phyloP scores from a whole-genome alignment of 352 stramenopile species.

The Pythium oligandrum region DNA sequence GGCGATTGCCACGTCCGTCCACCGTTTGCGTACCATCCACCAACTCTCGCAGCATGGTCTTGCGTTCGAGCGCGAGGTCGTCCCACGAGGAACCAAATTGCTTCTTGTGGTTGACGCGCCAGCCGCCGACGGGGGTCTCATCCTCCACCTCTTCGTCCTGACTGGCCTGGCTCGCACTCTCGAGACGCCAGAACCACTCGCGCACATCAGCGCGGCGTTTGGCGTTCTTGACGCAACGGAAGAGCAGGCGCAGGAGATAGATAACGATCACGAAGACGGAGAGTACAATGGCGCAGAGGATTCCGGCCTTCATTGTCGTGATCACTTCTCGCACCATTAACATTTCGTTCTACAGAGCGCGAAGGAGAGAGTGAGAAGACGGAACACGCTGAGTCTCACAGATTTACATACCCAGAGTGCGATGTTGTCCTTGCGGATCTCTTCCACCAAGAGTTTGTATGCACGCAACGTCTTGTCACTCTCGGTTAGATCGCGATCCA shows the following conservation, averaged over 20 bases:
- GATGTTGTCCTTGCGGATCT: slow-evolving; percentile 20
- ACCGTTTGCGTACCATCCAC: slow-evolving; percentile 34
- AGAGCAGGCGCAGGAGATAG: slow-evolving; percentile 61
- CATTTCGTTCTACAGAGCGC: slow-evolving; percentile 56
- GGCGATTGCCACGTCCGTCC: slow-evolving; percentile 2
- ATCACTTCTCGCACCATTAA: slow-evolving; percentile 76
- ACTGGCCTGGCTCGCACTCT: slow-evolving; percentile 16
- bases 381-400: not conserved
- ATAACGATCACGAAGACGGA: slow-evolving; percentile 71
- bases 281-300: slow-evolving; percentile 64
- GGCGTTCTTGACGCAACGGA: slow-evolving; percentile 65
- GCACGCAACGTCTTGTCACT: slow-evolving; percentile 3
- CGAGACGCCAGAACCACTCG: slow-evolving; percentile 76
- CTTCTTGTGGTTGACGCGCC: slow-evolving; percentile 63
- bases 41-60: slow-evolving; percentile 68
- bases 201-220: slow-evolving; percentile 67
- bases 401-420: slow-evolving; percentile 19
- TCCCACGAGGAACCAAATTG: slow-evolving; percentile 79
- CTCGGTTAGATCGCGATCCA: slow-evolving; percentile 8
- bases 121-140: slow-evolving; percentile 16
- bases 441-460: slow-evolving; percentile 15
- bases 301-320: slow-evolving; percentile 83
- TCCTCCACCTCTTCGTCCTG: slow-evolving; percentile 8
- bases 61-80: slow-evolving; percentile 72
- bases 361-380: not conserved